Evolutionary conservation across 2,329 filamentous ascomycete species (phyloP).

Genomic region (Cladosporium oxysporum): DNA sequence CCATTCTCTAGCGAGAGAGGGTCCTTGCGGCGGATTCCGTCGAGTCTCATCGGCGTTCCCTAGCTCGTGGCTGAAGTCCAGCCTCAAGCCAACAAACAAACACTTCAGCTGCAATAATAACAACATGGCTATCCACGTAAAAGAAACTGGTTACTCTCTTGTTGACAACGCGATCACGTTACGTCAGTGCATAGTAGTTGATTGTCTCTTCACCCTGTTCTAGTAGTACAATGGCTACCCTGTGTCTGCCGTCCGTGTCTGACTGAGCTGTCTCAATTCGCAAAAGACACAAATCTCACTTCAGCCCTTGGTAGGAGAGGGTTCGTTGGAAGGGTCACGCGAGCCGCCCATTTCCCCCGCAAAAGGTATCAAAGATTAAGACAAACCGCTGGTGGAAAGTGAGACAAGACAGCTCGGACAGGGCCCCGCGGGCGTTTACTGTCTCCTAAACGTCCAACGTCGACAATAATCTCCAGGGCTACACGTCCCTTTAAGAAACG

Average conservation of each 20-base stretch:
- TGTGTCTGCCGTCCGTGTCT: neutral
- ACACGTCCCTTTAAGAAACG: neutral
- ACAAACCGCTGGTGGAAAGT: neutral
- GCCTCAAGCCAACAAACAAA: neutral
- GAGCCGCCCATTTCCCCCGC: neutral
- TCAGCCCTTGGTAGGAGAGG: neutral
- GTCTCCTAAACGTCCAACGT: neutral
- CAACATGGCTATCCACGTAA: neutral
- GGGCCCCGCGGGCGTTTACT: neutral
- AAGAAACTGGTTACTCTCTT: neutral
- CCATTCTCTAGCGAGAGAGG: too few species aligned
- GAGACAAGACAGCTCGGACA: too few species aligned
- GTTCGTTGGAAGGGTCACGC: neutral
- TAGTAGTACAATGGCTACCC: neutral
- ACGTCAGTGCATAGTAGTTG: neutral
- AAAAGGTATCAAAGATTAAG: neutral
- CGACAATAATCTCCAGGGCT: neutral
- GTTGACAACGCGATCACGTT: neutral
- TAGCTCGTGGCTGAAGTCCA: neutral
- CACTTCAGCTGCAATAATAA: neutral
- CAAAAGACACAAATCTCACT: neutral
- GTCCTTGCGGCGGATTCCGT: neutral
- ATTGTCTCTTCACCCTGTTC: neutral
- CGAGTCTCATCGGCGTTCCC: neutral
- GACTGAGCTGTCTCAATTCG: neutral